Base-by-base conservation (phyloP, 1,139 yeast genomes). In the Suhomyces ambrosiae region DNA sequence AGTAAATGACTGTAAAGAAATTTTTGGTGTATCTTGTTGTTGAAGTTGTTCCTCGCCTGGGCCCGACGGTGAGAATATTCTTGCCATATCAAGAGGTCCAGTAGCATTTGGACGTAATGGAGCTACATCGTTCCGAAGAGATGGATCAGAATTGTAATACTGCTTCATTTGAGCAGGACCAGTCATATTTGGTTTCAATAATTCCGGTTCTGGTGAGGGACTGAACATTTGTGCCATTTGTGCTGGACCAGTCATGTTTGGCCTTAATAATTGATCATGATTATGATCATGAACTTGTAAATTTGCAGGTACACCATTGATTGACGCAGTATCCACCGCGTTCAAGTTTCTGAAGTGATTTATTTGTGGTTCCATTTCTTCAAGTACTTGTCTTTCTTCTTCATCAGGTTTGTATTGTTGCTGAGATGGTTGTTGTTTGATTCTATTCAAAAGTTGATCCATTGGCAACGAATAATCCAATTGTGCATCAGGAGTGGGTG, bases 361-460 rank as follows among this genome's bases (percentile, higher is more conserved):
- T 32, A 82, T 71, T 22, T 83, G 81, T 7, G 81, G 80, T 46
- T 74, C 80, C 82, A 82, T 80, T 44, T 82, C 90, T 41, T 74
- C 72, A 16, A 82, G 61, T 13, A 79, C 82, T 49, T 80, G 82
- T 38, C 67, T 71, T 42, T 79, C 85, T 43, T 77, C 80, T 27
- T 72, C 79, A 36, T 69, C 76, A 8, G 35, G 38, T n/a, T 37
- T 37, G 21, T 27, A 31, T 28, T 49, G 58, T 41, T 54, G 59
- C 23, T 16, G 56, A 52, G 27, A 51, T 37, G 53, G 47, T 45
- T 48, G 47, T 49, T 51, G 50, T 44, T 60, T 45, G 49, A 82
- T 58, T 38, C 66, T 68, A 37, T 67, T 66, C 33, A 85, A 52
- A 27, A 84, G 58, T 54, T 84, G 86, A 50, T 82, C 86, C 92